A percentile compares a stretch with the other conserved stretches of the same genome.
These are phyloP conservation scores for Oryza meridionalis DNA, from an alignment of 176 grass and related monocot genomes.

Conservation along the genomic window DNA sequence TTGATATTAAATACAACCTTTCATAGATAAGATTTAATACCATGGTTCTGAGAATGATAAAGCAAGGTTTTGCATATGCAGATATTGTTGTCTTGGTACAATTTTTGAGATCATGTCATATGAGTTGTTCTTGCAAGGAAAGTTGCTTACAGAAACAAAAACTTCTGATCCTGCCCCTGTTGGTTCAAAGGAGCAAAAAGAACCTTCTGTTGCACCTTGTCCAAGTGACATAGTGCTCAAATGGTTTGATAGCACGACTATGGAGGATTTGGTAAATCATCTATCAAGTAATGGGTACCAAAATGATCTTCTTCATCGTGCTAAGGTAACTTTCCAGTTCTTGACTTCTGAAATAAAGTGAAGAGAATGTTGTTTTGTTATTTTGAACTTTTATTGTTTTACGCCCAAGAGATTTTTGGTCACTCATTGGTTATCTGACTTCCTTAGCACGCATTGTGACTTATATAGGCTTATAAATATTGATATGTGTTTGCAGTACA, in stretches of 20 bases:
- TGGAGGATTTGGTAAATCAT: conserved; percentile 61
- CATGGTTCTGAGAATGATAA: conserved; percentile 9
- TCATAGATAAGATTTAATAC: neutral
- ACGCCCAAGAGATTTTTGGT: neutral
- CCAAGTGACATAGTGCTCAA: conserved; percentile 45
- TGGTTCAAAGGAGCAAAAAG: conserved; percentile 39
- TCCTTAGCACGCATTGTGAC: neutral
- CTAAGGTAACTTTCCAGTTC: conserved; percentile 57
- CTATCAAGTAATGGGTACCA: conserved; percentile 56
- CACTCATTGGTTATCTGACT: neutral
- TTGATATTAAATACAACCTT: conserved; percentile 11
- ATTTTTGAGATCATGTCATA: conserved; percentile 78
- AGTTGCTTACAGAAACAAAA: conserved; percentile 47
- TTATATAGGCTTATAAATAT: neutral
- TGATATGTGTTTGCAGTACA: neutral
- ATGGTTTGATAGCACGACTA: conserved; percentile 59
- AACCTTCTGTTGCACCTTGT: conserved; percentile 41
- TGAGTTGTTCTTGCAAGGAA: conserved; percentile 86
- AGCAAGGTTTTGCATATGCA: conserved; percentile 43
- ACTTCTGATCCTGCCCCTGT: conserved; percentile 30
- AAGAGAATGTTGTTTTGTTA: neutral
- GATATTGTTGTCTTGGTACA: conserved; percentile 68
- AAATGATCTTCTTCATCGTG: conserved; percentile 63
- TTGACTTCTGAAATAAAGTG: conserved; percentile 22
- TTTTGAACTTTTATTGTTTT: conserved; percentile 26